phyloP scores from a whole-genome alignment of 495 filamentous ascomycete genomes.

The Polyplosphaeria fusca region DNA sequence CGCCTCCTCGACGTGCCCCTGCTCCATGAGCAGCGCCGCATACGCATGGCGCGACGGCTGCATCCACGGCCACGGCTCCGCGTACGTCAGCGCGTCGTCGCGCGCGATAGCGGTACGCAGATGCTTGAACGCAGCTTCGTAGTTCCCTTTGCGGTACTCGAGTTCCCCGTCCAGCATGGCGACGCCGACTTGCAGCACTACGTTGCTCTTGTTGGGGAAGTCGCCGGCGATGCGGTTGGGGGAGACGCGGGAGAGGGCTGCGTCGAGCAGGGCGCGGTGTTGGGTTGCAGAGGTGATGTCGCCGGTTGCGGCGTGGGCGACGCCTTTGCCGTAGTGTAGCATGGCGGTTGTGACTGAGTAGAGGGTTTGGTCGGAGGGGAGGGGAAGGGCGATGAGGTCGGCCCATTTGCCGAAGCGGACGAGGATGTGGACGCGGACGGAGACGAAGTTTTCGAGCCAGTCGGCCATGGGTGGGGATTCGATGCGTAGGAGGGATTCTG shows the following conservation, averaged over 20 bases:
- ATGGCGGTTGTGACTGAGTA: slow-evolving; percentile 64
- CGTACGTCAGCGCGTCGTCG: slow-evolving; percentile 58
- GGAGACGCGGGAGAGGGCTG: slow-evolving; percentile 48
- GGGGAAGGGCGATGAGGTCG: slow-evolving; percentile 44
- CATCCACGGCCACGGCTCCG: slow-evolving; percentile 58
- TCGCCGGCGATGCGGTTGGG: slow-evolving; percentile 49
- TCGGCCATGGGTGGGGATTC: slow-evolving; percentile 68
- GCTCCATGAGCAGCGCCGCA: slow-evolving; percentile 61
- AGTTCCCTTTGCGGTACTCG: slow-evolving; percentile 58
- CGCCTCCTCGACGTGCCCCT: slow-evolving; percentile 55
- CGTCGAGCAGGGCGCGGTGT: slow-evolving; percentile 47
- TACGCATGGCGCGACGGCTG: slow-evolving; percentile 58
- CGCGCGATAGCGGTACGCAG: slow-evolving; percentile 52
- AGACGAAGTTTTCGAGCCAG: slow-evolving; percentile 65
- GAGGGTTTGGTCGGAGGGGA: slow-evolving; percentile 52
- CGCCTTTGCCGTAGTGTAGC: slow-evolving; percentile 61
- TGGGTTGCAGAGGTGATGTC: slow-evolving; percentile 48
- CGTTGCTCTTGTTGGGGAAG: slow-evolving; percentile 62
- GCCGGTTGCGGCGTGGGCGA: slow-evolving; percentile 58
- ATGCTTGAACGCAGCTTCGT: slow-evolving; percentile 53
- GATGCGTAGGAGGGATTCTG: slow-evolving; percentile 58
- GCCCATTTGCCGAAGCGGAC: slow-evolving; percentile 57
- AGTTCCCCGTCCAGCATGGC: slow-evolving; percentile 70
- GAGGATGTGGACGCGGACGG: slow-evolving; percentile 60
- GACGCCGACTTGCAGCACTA: slow-evolving; percentile 56